Percentiles rank a stretch among this genome's conserved stretches.
phyloP scores from a whole-genome alignment of 192 early-diverging fungal species.

The Coemansia sp. region DNA sequence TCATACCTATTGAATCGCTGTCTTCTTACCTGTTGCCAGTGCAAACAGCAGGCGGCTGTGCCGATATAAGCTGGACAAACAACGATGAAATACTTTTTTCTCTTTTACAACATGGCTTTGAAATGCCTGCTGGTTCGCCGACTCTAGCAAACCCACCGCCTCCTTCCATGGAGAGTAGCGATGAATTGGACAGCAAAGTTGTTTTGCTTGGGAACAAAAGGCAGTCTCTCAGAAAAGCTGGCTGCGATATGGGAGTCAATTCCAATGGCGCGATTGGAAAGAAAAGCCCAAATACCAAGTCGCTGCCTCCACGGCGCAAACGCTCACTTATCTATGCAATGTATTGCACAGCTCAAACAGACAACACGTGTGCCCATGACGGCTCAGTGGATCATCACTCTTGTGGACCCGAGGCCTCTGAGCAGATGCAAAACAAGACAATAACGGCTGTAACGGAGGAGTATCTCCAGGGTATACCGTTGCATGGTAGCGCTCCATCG shows the following conservation, averaged over 20 bases:
- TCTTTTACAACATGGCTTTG: conserved; percentile 3
- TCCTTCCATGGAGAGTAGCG: background rate
- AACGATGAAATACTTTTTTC: conserved; percentile 7
- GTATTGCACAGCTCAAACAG: conserved; percentile 39
- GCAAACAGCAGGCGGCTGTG: background rate
- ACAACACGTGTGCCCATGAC: background rate
- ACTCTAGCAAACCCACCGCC: background rate
- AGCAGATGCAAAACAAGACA: background rate
- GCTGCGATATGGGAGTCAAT: background rate
- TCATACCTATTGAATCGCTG: background rate
- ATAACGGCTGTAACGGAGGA: background rate
- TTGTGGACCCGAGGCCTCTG: background rate
- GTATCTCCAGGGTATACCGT: background rate
- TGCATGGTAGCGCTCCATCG: conserved; percentile 3
- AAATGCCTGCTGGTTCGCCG: background rate
- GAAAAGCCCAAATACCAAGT: background rate
- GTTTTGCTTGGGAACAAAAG: background rate
- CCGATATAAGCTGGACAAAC: background rate
- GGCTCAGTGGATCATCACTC: background rate
- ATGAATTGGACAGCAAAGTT: background rate
- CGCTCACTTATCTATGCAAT: conserved; percentile 53
- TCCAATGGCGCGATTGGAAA: background rate
- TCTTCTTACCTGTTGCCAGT: background rate
- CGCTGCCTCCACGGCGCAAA: conserved; percentile 38
- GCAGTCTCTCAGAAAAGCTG: background rate